These are phyloP conservation scores for Jasminum sambac DNA, from an alignment of 257 asterid species.

Conservation along the genomic window DNA sequence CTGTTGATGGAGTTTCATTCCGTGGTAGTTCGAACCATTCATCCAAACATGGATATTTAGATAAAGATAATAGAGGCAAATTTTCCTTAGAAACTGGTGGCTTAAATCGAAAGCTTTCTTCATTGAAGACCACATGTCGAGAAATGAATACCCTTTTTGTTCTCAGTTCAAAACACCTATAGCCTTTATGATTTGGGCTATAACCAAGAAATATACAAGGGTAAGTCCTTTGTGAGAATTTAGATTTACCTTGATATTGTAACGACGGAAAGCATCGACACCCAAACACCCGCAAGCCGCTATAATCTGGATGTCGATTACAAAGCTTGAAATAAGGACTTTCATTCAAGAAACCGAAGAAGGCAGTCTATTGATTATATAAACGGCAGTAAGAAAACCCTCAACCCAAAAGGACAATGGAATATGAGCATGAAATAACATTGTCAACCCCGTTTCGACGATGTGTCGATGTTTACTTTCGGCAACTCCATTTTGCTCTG, in stretches of 20 bases:
- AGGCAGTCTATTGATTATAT: slow-evolving; percentile 4
- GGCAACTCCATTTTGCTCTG: slow-evolving; percentile 2
- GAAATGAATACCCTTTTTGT: background rate
- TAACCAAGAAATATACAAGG: slow-evolving; percentile 3
- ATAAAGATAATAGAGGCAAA: background rate
- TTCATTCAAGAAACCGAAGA: background rate
- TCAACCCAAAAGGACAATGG: slow-evolving; percentile 6
- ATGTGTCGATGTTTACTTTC: slow-evolving; percentile 14
- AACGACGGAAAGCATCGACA: background rate
- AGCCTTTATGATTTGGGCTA: background rate
- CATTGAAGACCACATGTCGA: slow-evolving; percentile 17
- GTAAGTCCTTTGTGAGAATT: background rate
- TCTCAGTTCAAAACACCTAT: background rate
- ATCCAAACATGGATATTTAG: background rate
- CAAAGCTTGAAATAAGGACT: background rate
- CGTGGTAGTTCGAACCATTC: background rate
- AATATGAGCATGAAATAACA: slow-evolving; percentile 5
- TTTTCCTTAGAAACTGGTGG: background rate
- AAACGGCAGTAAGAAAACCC: background rate
- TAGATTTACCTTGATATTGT: background rate
- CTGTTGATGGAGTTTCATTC: background rate
- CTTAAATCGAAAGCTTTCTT: background rate
- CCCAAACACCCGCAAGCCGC: background rate
- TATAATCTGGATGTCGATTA: background rate
- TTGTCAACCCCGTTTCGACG: slow-evolving; percentile 4